phyloP scores from a whole-genome alignment of 2,329 filamentous ascomycete species.

The Cadophora sp. region DNA sequence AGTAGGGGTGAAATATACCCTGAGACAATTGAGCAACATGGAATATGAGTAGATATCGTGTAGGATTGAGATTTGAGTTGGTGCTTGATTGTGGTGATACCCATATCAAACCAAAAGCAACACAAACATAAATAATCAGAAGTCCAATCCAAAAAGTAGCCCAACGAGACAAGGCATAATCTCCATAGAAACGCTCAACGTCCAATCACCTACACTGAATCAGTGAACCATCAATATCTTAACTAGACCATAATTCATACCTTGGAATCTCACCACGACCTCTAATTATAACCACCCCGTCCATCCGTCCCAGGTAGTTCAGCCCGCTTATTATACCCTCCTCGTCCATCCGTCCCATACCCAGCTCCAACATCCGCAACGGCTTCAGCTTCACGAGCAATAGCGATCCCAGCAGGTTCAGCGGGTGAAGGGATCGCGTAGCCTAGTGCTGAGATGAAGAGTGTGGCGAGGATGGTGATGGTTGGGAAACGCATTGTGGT shows the following conservation, averaged over 20 bases:
- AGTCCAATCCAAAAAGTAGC: too few relatives aligned
- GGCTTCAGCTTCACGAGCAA: slow-evolving; percentile 2
- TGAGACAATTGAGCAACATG: too few relatives aligned
- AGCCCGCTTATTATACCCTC: slow-evolving; percentile 9
- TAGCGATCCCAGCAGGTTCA: neutral
- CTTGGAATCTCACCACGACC: neutral
- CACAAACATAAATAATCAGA: too few relatives aligned
- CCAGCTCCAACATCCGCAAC: neutral
- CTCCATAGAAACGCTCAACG: neutral
- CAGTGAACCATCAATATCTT: neutral
- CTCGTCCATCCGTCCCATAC: neutral
- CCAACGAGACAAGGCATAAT: too few relatives aligned
- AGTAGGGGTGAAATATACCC: too few relatives aligned
- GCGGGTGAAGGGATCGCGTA: slow-evolving; percentile 6
- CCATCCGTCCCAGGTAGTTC: neutral
- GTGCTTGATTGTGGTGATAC: too few relatives aligned
- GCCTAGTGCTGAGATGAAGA: neutral
- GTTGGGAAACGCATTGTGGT: slow-evolving; percentile 4
- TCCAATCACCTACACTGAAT: neutral
- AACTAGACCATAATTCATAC: neutral
- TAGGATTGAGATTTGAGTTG: too few relatives aligned
- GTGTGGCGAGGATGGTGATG: neutral
- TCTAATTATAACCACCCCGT: neutral
- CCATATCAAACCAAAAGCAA: too few relatives aligned
- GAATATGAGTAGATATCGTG: too few relatives aligned